Evolutionary conservation across 2,329 filamentous ascomycete species (phyloP), one percentile per base, ranked within the genome.

Genomic region (Lecanoromycetidae sp.): DNA sequence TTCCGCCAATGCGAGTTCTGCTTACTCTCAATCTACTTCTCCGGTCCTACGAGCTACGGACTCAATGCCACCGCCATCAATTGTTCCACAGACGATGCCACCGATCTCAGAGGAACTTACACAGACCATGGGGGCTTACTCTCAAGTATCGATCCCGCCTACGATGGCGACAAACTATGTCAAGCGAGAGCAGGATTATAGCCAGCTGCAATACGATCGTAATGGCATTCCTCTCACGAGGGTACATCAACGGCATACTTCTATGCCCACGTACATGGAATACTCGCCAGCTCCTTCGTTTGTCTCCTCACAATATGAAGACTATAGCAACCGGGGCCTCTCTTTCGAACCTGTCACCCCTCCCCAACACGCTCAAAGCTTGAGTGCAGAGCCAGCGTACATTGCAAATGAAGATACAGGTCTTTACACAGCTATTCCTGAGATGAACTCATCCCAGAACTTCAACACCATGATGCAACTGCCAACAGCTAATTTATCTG

Each of bases 281-380:
- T 98, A 96, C 71, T 98, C 91, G 13, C 91, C 91, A 44, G 91
- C 91, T 0, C 91, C 91, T 2, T 96, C 91, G 1, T 96, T 96
- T 60, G 88, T 94, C 44, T 96, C 91, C n/a, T 96, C 91, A 1
- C 88, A 95, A 60, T 94, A 90, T 59, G 91, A 96, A 62, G 90
- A 96, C 64, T 98, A 95, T 72, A 94, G 87, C 76, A 90, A 88
- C 63, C 84, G 91, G 49, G 91, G 87, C 43, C 80, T 96, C 59
- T 96, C 90, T 2, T 98, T 90, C 63, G 91, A 98, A 72, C 91
- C 91, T 44, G 80, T 98, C 57, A 98, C 91, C 0, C 91, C 91
- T 49, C 91, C 91, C 13, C 91, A 96, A 63, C 87, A 95, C 66
- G 79, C 84, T 12, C 69, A 91, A 50, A 80, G 77, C 53, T 81